These are phyloP conservation scores for Ascochyta koolunga DNA, from an alignment of 2,329 filamentous ascomycete species.

Conservation along the genomic window DNA sequence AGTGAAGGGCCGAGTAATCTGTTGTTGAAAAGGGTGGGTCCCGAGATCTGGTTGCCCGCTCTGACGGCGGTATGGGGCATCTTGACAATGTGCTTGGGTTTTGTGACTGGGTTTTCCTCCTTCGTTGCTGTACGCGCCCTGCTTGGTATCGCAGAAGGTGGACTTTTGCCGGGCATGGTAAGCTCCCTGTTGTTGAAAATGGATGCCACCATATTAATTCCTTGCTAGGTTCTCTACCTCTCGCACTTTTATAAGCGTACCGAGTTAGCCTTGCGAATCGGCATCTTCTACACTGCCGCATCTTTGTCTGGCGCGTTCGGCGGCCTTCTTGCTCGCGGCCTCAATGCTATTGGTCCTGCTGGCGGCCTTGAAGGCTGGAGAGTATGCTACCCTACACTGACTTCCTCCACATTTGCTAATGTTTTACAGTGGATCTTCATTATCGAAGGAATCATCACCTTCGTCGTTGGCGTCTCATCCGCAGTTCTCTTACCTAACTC, in stretches of 20 bases:
- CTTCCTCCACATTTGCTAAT: neutral
- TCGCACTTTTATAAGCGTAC: conserved; percentile 66
- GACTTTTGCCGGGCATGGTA: conserved; percentile 69
- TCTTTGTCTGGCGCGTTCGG: conserved; percentile 70
- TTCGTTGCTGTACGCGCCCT: conserved; percentile 67
- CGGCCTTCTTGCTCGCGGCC: conserved; percentile 65
- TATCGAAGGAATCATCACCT: conserved; percentile 63
- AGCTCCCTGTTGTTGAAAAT: conserved; percentile 13
- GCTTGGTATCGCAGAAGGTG: conserved; percentile 68
- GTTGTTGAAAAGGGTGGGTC: conserved; percentile 66
- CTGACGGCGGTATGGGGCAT: conserved; percentile 65
- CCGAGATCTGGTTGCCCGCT: conserved; percentile 65
- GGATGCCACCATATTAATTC: neutral
- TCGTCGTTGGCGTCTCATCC: conserved; percentile 59
- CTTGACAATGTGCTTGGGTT: conserved; percentile 63
- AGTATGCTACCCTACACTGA: neutral
- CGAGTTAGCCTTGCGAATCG: conserved; percentile 68
- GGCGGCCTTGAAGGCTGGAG: conserved; percentile 62
- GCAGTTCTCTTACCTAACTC: conserved; percentile 63
- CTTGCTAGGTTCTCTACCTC: conserved; percentile 59
- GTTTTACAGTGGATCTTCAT: conserved; percentile 64
- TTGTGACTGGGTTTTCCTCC: conserved; percentile 60
- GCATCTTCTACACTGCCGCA: conserved; percentile 71
- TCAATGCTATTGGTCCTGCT: conserved; percentile 63
- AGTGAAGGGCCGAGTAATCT: conserved; percentile 70